Base-by-base conservation (phyloP, 768 basidiomycete genomes). In the Russula brevipes region DNA sequence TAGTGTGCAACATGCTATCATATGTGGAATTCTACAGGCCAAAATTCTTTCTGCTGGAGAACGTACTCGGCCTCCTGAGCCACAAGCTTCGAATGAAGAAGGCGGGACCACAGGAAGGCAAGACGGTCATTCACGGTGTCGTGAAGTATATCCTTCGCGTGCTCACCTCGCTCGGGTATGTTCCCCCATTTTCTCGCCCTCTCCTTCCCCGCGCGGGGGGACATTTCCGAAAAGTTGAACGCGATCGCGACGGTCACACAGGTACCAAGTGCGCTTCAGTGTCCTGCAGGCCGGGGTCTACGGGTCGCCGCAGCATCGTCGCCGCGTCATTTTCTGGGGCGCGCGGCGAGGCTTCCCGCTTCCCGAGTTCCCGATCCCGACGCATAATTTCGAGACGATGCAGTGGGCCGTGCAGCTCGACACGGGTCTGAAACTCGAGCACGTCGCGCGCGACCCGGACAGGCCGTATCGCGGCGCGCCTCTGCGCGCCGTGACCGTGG, bases 231-330 rank as follows among this genome's bases (percentile, higher is more conserved):
- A 57, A 49, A 16, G 9, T 6, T 9, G 35, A 12, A 9, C 19
- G 39, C 33, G 39, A 31, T 44, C 14, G 42, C 31, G 19, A 33
- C 24, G 24, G 24, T 24, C 42, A 5, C 14, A 17, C 58, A 85
- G 84, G 0, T 91, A 91, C 69, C 89, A 91, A 73, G 83, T 82
- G 2, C 81, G 77, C 19, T 83, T 81, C 72, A 81, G 80, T n/a
- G 73, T 86, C 16, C 75, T 90, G 0, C 86, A 91, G 68, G 85
- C 88, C 30, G 83, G 79, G 0, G 83, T 85, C 41, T 89, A 89
- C 72, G 89, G 89, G 33, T 80, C 81, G 24, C 88, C 89, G 17
- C 89, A 91, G 74, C 76, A 78, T 51, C 82, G 89, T 9, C 74
- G 77, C 33, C 78, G 89, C 17, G 79, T 90, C 12, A 87, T 91